Conservation (phyloP, 164 flowering plant genomes). For the Aristolochia contorta region DNA sequence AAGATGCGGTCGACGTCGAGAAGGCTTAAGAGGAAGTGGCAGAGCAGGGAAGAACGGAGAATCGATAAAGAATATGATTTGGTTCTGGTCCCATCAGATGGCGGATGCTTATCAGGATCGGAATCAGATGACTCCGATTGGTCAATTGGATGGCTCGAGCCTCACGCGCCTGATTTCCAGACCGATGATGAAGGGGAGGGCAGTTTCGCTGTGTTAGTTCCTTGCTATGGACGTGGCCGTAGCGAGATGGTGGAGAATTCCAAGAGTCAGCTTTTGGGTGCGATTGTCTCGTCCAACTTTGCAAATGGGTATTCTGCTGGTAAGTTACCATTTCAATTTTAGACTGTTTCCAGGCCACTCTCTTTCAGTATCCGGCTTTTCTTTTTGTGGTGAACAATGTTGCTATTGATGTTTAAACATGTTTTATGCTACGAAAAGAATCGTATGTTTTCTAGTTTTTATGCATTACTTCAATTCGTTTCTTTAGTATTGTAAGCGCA, state of each 20-base stretch:
- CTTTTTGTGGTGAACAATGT: too few species aligned
- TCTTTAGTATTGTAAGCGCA: too few species aligned
- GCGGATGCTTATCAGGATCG: constrained; percentile 67
- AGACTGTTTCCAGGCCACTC: not conserved
- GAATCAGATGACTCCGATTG: constrained; percentile 90
- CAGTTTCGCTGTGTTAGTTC: constrained; percentile 86
- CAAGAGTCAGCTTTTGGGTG: constrained; percentile 32
- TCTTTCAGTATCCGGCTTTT: too few species aligned
- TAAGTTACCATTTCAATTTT: constrained; percentile 12
- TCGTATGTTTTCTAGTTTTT: too few species aligned
- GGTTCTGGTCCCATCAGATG: constrained; percentile 81
- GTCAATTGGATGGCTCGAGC: constrained; percentile 93
- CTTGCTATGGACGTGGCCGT: constrained; percentile 54
- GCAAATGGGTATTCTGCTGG: constrained; percentile 44
- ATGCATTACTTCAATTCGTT: too few species aligned
- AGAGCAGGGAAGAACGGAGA: constrained; percentile 59
- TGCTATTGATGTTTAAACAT: too few species aligned
- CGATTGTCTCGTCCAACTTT: constrained; percentile 26
- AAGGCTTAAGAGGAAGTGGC: constrained; percentile 60
- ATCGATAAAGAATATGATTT: constrained; percentile 56
- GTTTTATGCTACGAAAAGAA: too few species aligned
- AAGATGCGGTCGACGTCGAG: constrained; percentile 35
- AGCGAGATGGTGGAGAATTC: constrained; percentile 23
- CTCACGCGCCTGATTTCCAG: constrained; percentile 71
- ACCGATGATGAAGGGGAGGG: constrained; percentile 53